phyloP scores from a whole-genome alignment of 1,284 basidiomycete species.

The Exobasidium cylindrosporum region DNA sequence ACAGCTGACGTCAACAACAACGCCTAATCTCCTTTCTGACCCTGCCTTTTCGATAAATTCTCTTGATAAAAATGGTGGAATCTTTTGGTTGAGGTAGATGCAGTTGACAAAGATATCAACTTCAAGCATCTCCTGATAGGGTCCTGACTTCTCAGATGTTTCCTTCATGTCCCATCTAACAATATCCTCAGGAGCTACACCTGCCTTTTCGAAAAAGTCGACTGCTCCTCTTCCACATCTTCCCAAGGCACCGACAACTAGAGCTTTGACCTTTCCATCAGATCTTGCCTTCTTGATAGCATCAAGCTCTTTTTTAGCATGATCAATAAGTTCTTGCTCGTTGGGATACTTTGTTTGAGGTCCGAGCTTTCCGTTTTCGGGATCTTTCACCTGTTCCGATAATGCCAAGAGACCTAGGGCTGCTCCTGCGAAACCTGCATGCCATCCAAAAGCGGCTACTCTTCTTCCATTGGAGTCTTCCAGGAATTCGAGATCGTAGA shows the following conservation, averaged over 20 bases:
- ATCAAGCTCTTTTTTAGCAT: conserved; percentile 63
- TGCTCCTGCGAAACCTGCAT: conserved; percentile 96
- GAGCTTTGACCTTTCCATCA: conserved; percentile 68
- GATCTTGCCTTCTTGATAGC: conserved; percentile 61
- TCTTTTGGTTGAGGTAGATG: conserved; percentile 88
- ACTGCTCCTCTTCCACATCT: conserved; percentile 95
- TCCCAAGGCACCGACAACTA: conserved; percentile 94
- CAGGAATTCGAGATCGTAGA: conserved; percentile 97
- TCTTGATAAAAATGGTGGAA: conserved; percentile 80
- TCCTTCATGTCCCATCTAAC: conserved; percentile 97
- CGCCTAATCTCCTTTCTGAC: conserved; percentile 67
- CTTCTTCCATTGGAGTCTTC: conserved; percentile 79
- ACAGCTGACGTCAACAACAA: conserved; percentile 97
- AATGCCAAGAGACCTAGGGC: conserved; percentile 87
- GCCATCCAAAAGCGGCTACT: conserved; percentile 98
- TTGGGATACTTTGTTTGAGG: conserved; percentile 71
- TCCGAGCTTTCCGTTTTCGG: conserved; percentile 58
- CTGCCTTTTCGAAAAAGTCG: conserved; percentile 89
- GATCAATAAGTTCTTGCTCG: conserved; percentile 57
- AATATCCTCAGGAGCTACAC: conserved; percentile 74
- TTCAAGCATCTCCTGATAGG: conserved; percentile 91
- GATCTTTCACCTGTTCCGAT: conserved; percentile 58
- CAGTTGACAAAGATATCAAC: conserved; percentile 99
- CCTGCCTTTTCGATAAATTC: conserved; percentile 75
- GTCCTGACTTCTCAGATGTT: conserved; percentile 87